Evolutionary conservation across 2,329 filamentous ascomycete species (phyloP).

Genomic region (Acrocalymma vagum): DNA sequence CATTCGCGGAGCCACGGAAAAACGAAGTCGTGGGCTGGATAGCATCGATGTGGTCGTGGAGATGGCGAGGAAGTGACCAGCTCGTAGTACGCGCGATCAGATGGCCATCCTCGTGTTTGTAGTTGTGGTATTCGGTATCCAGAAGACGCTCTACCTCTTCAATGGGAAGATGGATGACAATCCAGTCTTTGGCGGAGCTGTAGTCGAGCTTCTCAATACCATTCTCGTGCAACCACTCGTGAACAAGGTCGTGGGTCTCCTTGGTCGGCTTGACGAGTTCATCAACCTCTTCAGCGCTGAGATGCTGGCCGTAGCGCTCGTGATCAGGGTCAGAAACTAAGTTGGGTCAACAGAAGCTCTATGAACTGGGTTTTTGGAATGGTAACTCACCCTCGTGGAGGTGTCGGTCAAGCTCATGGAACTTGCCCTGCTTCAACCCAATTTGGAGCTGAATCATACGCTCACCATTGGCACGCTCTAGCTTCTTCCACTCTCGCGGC

Average conservation of each 20-base stretch:
- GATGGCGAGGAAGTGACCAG: constrained; percentile 66
- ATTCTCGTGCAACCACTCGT: constrained; percentile 65
- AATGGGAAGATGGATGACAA: constrained; percentile 62
- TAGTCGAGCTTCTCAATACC: constrained; percentile 57
- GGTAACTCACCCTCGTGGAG: constrained; percentile 56
- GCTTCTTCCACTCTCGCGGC: constrained; percentile 60
- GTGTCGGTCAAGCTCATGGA: constrained; percentile 64
- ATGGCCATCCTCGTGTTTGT: constrained; percentile 63
- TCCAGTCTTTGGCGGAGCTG: constrained; percentile 66
- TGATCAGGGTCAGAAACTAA: constrained; percentile 54
- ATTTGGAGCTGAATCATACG: constrained; percentile 65
- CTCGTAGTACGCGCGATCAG: constrained; percentile 60
- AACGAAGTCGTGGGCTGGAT: constrained; percentile 70
- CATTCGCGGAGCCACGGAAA: constrained; percentile 42
- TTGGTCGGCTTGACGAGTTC: constrained; percentile 62
- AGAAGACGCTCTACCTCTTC: constrained; percentile 62
- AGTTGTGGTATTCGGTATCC: constrained; percentile 59
- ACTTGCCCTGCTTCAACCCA: constrained; percentile 65
- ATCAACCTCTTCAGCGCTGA: constrained; percentile 61
- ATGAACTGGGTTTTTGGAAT: constrained; percentile 1
- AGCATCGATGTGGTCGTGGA: constrained; percentile 66
- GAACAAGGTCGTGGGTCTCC: constrained; percentile 61
- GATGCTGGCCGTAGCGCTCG: constrained; percentile 63
- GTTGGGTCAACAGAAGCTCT: neutral
- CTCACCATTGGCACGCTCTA: constrained; percentile 56